Base-by-base conservation (phyloP, 106 monocot species). In the Allium fistulosum region DNA sequence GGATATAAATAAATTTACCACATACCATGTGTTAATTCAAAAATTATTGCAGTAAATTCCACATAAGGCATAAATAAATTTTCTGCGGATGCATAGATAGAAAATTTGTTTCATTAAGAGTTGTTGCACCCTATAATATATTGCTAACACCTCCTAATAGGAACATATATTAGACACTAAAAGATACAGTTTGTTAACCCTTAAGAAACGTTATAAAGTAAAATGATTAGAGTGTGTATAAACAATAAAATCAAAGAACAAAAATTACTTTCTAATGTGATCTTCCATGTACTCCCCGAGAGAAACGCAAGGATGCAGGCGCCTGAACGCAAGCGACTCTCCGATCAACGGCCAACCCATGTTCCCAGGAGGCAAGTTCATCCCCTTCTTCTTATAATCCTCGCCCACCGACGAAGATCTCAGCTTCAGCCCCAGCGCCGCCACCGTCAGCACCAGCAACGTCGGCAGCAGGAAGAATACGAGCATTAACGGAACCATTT, bases 311-410 rank as follows among this genome's bases (percentile, higher is more conserved):
- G 74, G 51, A 48, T 89, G 88, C 9, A 79, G 75, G 64, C 77
- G 69, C 68, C 85, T 80, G 69, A 79, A 93, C 50, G 77, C 74
- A 65, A 89, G 68, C 17, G 93, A 88, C 59, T 83, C 88, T 10
- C 93, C 93, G 65, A 93, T 3, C 9, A 93, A 58, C 3, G 93
- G 93, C 83, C 78, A 79, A 10, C 93, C 83, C 11, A 6, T 11
- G 65, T 48, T 47, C 22, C 93, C 93, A 1, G 88, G 88, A 8
- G 93, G 93, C n/a, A 64, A 11, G 4, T 64, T 64, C 15, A 64
- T 46, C n/a, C 64, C 64, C 48, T 64, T 64, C 64, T 64, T 48
- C 64, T 64, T 64, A 46, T 2, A 16, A 4, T 5, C 7, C 5
- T 7, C 10, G n/a, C 48, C 64, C 48, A 48, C 9, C 28, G 16